These are phyloP conservation scores for Populus deltoides DNA, from an alignment of 345 rosid genomes.

Conservation along the genomic window DNA sequence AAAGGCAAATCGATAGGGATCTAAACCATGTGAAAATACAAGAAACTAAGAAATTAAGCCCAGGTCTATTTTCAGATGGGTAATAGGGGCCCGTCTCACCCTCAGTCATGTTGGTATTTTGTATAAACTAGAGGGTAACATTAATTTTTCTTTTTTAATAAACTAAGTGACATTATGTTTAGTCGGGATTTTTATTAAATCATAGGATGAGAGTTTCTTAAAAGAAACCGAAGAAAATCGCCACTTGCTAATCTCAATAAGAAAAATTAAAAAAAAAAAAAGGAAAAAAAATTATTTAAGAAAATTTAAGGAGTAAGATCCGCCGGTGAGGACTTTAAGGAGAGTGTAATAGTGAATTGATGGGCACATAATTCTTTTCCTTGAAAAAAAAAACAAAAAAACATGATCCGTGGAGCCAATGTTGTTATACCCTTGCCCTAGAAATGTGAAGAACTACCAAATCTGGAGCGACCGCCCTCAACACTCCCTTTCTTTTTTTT, in stretches of 20 bases:
- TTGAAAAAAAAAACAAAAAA: not conserved
- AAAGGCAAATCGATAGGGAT: too few relatives aligned
- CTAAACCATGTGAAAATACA: too few relatives aligned
- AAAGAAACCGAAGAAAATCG: not conserved
- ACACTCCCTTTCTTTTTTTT: not conserved
- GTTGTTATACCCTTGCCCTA: not conserved
- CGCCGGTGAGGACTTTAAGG: constrained; percentile 1
- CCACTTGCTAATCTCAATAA: not conserved
- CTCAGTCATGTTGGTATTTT: not conserved
- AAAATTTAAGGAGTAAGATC: not conserved
- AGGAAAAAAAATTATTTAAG: not conserved
- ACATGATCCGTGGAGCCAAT: not conserved
- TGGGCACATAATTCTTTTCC: not conserved
- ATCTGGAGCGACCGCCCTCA: constrained; percentile 13
- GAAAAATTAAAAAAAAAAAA: not conserved
- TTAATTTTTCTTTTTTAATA: too few relatives aligned
- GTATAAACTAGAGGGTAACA: not conserved
- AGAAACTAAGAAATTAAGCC: not conserved
- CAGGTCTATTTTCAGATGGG: not conserved
- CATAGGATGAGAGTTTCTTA: not conserved
- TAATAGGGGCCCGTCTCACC: not conserved
- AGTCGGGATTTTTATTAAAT: not conserved
- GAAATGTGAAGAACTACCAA: not conserved
- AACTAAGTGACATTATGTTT: too few relatives aligned
- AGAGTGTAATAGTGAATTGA: not conserved